These are phyloP conservation scores for Elaeis guineensis DNA, from an alignment of 176 grass and related monocot species.

Conservation along the genomic window DNA sequence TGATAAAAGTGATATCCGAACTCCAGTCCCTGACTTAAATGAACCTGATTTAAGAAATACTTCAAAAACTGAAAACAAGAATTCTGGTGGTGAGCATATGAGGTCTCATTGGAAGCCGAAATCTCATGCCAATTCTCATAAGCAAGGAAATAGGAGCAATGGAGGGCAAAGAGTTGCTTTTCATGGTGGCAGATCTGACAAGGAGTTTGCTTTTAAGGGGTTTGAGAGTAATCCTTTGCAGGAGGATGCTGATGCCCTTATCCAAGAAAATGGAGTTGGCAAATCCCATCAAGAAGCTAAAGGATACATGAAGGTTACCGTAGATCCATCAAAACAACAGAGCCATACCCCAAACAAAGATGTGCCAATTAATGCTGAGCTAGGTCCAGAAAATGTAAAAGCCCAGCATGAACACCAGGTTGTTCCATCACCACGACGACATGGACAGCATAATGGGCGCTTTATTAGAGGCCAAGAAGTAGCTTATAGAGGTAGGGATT, in stretches of 20 bases:
- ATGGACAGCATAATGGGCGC: slow-evolving; percentile 37
- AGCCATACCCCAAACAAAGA: background rate
- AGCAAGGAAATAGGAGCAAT: slow-evolving; percentile 31
- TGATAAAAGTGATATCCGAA: slow-evolving; percentile 17
- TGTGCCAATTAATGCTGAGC: slow-evolving; percentile 2
- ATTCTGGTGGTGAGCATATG: slow-evolving; percentile 22
- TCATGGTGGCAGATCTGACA: slow-evolving; percentile 14
- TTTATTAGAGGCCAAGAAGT: slow-evolving; percentile 42
- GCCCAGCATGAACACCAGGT: slow-evolving; percentile 33
- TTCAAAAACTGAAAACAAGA: slow-evolving; percentile 39
- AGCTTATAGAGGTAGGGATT: slow-evolving; percentile 40
- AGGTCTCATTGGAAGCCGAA: slow-evolving; percentile 81
- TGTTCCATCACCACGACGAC: slow-evolving; percentile 18
- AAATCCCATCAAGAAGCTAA: background rate
- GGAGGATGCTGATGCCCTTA: background rate
- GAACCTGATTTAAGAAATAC: slow-evolving; percentile 31
- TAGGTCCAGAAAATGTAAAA: slow-evolving; percentile 4
- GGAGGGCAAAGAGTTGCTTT: slow-evolving; percentile 15
- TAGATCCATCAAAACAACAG: slow-evolving; percentile 21
- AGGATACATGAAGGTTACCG: too few species aligned
- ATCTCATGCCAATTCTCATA: slow-evolving; percentile 32
- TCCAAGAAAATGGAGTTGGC: background rate
- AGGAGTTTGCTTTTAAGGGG: background rate
- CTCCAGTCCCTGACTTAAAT: slow-evolving; percentile 22
- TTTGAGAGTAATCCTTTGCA: background rate